Evolutionary conservation across 2,329 filamentous ascomycete species (phyloP).

Genomic region (Xylariaceae sp.): DNA sequence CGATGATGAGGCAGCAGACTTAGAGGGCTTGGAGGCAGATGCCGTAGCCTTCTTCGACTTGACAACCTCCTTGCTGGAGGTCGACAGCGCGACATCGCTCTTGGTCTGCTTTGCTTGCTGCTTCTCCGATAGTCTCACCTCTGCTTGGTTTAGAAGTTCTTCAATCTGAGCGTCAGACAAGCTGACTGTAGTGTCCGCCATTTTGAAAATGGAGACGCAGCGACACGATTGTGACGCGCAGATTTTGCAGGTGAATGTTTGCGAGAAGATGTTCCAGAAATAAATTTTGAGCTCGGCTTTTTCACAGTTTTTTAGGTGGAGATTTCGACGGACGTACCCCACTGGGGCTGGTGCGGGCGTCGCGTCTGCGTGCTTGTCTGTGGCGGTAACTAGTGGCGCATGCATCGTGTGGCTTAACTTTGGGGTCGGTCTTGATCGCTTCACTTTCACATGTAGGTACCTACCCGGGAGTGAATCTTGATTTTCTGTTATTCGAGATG

Average conservation of each 20-base stretch:
- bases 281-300: not conserved
- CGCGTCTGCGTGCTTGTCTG: not conserved
- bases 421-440: no score
- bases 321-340: not conserved
- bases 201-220: constrained; percentile 18
- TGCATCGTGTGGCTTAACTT: not conserved
- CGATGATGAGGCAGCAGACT: constrained; percentile 11
- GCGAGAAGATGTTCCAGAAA: not conserved
- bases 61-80: constrained; percentile 32
- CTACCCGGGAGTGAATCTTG: not conserved
- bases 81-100: constrained; percentile 24
- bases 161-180: constrained; percentile 60
- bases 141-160: constrained; percentile 58
- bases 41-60: constrained; percentile 11
- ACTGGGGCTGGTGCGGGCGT: not conserved
- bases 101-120: constrained; percentile 25
- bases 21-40: constrained; percentile 11
- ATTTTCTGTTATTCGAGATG: no score
- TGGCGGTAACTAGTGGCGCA: not conserved
- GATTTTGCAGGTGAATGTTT: not conserved
- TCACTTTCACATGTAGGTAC: not conserved
- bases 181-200: constrained; percentile 35
- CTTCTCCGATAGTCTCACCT: constrained; percentile 44
- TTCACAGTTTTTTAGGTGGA: constrained; percentile 1
- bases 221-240: constrained; percentile 1